A percentile compares a stretch with the other conserved stretches of the same genome.
phyloP scores from a whole-genome alignment of 306 rosid genomes.

The Castanea mollissima region DNA sequence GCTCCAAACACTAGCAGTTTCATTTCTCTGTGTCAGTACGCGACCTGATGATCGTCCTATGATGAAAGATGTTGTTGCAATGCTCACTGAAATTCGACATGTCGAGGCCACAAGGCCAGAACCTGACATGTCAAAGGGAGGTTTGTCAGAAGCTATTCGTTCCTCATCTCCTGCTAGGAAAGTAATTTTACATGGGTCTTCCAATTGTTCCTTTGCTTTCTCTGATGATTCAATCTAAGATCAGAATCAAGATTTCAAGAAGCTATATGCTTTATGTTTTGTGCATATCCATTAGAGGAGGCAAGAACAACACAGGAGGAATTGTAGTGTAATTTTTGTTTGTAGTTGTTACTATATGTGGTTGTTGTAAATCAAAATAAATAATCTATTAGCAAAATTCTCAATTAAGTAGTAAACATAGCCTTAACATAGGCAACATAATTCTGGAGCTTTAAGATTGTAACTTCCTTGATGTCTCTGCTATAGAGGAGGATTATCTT shows the following conservation, averaged over 20 bases:
- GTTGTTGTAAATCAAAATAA: conserved; percentile 26
- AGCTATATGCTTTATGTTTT: conserved; percentile 7
- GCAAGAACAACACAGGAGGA: conserved; percentile 22
- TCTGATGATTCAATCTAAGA: conserved; percentile 58
- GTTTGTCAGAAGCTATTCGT: conserved; percentile 20
- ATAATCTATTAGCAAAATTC: conserved; percentile 4
- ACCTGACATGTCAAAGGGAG: conserved; percentile 41
- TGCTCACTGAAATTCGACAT: conserved; percentile 72
- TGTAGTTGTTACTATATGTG: conserved; percentile 20
- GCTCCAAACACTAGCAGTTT: conserved; percentile 74
- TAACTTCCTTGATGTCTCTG: conserved; percentile 12
- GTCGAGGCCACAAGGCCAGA: conserved; percentile 40
- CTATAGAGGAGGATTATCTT: conserved; percentile 7
- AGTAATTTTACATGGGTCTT: conserved; percentile 56
- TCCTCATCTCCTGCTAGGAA: conserved; percentile 55
- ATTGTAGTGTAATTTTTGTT: conserved; percentile 17
- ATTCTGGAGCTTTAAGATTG: background rate
- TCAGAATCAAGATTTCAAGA: background rate
- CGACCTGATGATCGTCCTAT: conserved; percentile 64
- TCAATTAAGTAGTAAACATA: background rate
- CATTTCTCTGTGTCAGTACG: conserved; percentile 55
- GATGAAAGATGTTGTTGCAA: conserved; percentile 75
- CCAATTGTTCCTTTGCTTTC: conserved; percentile 70
- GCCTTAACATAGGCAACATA: conserved; percentile 1
- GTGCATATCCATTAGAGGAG: conserved; percentile 34